Evolutionary conservation across 2,329 filamentous ascomycete species (phyloP).

Genomic region (Leptoxyphium fumago): DNA sequence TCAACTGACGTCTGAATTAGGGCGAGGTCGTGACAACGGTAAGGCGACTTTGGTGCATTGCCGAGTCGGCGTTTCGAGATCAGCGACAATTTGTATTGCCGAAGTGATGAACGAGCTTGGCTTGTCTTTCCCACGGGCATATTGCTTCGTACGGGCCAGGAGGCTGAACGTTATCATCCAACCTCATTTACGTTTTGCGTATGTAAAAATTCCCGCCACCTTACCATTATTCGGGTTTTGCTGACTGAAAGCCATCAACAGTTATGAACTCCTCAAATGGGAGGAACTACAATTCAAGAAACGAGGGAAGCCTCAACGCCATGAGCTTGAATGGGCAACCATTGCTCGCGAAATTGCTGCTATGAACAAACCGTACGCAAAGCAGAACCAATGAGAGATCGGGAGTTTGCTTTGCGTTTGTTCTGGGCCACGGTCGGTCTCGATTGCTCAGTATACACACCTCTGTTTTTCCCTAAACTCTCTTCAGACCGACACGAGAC

Average conservation of each 20-base stretch:
- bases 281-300: slow-evolving; percentile 60
- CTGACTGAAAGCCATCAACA: slow-evolving; percentile 10
- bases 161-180: slow-evolving; percentile 96
- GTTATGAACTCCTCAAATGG: slow-evolving; percentile 85
- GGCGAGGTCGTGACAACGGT: slow-evolving; percentile 59
- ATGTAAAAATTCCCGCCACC: slow-evolving; percentile 10
- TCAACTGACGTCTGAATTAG: slow-evolving; percentile 32
- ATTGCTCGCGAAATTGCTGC: slow-evolving; percentile 80
- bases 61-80: slow-evolving; percentile 86
- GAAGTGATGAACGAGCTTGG: slow-evolving; percentile 79
- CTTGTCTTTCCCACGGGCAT: slow-evolving; percentile 78
- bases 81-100: slow-evolving; percentile 96
- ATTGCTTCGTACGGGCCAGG: slow-evolving; percentile 88
- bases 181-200: slow-evolving; percentile 84
- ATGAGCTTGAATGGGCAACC: slow-evolving; percentile 84
- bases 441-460: no score
- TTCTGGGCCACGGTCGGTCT: no score
- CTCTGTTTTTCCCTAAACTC: no score
- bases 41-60: slow-evolving; percentile 90
- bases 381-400: slow-evolving; percentile 28
- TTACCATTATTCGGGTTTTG: background rate
- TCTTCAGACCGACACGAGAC: no score
- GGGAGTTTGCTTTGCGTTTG: no score
- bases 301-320: slow-evolving; percentile 40
- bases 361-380: slow-evolving; percentile 88